Evolutionary conservation across 1,284 basidiomycete species (phyloP), one percentile per base, ranked within the genome.

Genomic region (Cryptococcus wingfieldii): DNA sequence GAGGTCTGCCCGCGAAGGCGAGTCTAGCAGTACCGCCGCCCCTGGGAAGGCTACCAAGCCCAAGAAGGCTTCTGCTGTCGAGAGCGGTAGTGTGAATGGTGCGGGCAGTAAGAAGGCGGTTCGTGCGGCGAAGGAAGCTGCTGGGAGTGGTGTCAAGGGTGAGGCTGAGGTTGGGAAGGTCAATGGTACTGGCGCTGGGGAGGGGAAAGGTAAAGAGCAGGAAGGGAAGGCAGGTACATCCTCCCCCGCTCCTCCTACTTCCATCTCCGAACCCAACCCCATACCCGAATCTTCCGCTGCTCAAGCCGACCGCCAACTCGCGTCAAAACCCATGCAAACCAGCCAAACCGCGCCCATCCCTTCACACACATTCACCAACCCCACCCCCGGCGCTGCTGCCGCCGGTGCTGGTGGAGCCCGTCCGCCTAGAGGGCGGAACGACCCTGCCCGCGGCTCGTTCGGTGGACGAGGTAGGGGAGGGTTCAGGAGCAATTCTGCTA

Each of bases 381-480:
- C 56, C 5, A 50, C 43, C 27, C 38, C 55, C 16, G 60, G 48
- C 25, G 45, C 60, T 3, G 56, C 42, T n/a, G 23, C 23, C 23
- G 23, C 23, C 23, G 23, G 23, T 23, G 23, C 23, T 3, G 23
- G 23, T 23, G 23, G 23, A 23, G 23, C 23, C 23, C 63, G 70
- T 4, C 53, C 55, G 6, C 58, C 65, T 9, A 59, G 70, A 13
- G 62, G 56, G 4, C 58, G 63, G 12, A 27, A 16, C 18, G 66
- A 68, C 45, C 31, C 31, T 34, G 61, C 50, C 23, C 60, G 70
- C n/a, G 59, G 56, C 2, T 67, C 69, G 9, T 68, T 68, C 44
- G 60, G 61, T n/a, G 65, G 57, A 5, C 45, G 69, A 18, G 68
- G 65, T 14, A 60, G 67, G 28, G 69, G 69, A 10, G 67, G 62